Percentiles rank a stretch among this genome's conserved stretches.
Evolutionary conservation across 116 monocot genomes (phyloP).

Genomic region (Dioscorea cayenensis): DNA sequence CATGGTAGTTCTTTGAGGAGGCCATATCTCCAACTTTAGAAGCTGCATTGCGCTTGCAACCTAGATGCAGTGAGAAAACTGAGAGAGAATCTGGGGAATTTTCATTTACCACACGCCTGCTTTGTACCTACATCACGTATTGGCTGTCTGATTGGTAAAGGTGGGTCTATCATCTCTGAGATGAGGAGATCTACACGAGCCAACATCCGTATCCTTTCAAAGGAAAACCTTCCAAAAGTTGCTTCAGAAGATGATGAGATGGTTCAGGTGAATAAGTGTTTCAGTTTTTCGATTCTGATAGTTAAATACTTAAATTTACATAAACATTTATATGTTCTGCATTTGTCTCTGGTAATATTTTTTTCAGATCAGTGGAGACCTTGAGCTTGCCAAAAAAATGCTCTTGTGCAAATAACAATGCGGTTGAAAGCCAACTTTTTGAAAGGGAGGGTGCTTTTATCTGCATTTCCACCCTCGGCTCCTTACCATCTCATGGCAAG

Average conservation of each 20-base stretch:
- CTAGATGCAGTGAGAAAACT: constrained; percentile 84
- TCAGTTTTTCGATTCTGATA: background rate
- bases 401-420: constrained; percentile 83
- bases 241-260: constrained; percentile 93
- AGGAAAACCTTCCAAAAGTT: constrained; percentile 89
- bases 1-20: constrained; percentile 72
- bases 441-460: constrained; percentile 72
- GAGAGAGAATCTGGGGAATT: constrained; percentile 70
- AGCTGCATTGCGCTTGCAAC: constrained; percentile 88
- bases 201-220: constrained; percentile 84
- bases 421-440: constrained; percentile 89
- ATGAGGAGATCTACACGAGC: constrained; percentile 83
- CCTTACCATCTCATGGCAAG: constrained; percentile 46
- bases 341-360: constrained; percentile 1
- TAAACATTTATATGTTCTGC: background rate
- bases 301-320: background rate
- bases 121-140: constrained; percentile 91
- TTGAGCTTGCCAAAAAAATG: constrained; percentile 73
- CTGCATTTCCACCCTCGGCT: constrained; percentile 40
- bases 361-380: constrained; percentile 87
- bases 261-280: constrained; percentile 72
- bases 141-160: constrained; percentile 98
- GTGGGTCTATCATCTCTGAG: constrained; percentile 84
- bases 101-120: constrained; percentile 72
- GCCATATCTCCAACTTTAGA: constrained; percentile 82